Base-by-base conservation (phyloP, 495 filamentous ascomycete genomes). In the Filosporella fistucella region DNA sequence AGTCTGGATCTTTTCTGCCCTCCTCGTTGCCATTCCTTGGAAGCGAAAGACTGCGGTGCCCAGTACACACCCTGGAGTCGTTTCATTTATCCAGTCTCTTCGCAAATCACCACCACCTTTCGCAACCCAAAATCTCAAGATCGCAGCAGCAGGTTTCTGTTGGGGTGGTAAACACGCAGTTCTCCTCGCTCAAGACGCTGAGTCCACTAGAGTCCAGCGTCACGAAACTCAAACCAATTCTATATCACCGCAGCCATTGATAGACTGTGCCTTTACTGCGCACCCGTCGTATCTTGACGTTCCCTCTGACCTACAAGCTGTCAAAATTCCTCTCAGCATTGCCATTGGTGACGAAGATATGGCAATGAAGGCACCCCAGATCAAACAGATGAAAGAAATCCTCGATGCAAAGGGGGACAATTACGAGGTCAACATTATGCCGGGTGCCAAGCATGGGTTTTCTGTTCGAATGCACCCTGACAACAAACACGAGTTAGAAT, bases 371-470 rank as follows among this genome's bases (percentile, higher is more conserved):
- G 43, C 47, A 35, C 54, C 61, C 13, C 55, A 72, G 40, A 61
- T 73, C 21, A 53, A 66, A 51, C 54, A 62, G 39, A 63, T 76
- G n/a, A 62, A 72, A 54, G 57, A 59, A 6, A 59, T 76, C 6
- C 52, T 80, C 38, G 62, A 58, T 34, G 59, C 45, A 33, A 76
- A 75, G 45, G 59, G 48, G 29, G 56, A 51, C 26, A 73, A 72
- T 60, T 51, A 52, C 18, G 75, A 83, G 57, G 67, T 75, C 35
- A 65, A 71, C 24, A 54, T 80, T 29, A 79, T 78, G 52, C 57
- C 68, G 1, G 80, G 80, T 7, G 79, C 78, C 5, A 71, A 67
- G 49, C 81, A 79, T 63, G 82, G 79, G 4, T 85, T 85, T 63
- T 79, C 80, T 8, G 62, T 83, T 4, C 59, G 77, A 30, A 72